Percentiles rank a stretch among this genome's conserved stretches.
Evolutionary conservation across 805 yeast species (phyloP).

Genomic region (Cyberlindnera galapagoensis): DNA sequence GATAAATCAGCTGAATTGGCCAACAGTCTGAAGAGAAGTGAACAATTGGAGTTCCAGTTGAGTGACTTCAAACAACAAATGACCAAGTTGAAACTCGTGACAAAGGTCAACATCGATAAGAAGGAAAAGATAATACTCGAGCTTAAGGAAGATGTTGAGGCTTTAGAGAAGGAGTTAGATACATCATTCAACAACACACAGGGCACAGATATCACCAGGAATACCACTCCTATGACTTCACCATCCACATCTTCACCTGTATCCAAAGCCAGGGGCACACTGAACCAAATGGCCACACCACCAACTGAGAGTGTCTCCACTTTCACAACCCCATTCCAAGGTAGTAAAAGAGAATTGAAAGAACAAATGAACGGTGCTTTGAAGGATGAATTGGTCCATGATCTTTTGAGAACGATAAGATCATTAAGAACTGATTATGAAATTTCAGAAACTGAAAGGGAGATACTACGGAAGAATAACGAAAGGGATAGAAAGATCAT

Average conservation of each 20-base stretch:
- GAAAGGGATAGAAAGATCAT: slow-evolving; percentile 16
- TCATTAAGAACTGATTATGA: slow-evolving; percentile 13
- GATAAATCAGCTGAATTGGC: slow-evolving; percentile 3
- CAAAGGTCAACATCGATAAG: slow-evolving; percentile 10
- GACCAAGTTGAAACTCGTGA: slow-evolving; percentile 9
- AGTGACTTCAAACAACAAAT: slow-evolving; percentile 6
- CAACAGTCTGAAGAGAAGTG: slow-evolving; percentile 1
- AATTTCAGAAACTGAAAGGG: slow-evolving; percentile 9
- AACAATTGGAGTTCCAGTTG: slow-evolving; percentile 9
- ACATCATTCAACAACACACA: neutral
- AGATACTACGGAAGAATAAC: slow-evolving; percentile 2
- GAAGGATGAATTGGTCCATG: slow-evolving; percentile 15
- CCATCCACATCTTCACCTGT: slow-evolving; percentile 2
- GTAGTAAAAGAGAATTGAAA: slow-evolving; percentile 1
- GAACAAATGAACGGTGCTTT: neutral
- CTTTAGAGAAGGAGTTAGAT: slow-evolving; percentile 7
- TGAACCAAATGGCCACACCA: slow-evolving; percentile 1
- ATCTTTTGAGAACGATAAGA: slow-evolving; percentile 18
- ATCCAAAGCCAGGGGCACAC: neutral
- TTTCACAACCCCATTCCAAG: slow-evolving; percentile 1
- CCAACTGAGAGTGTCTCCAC: slow-evolving; percentile 1
- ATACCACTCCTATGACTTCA: slow-evolving; percentile 9
- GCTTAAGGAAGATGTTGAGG: slow-evolving; percentile 8
- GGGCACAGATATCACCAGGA: slow-evolving; percentile 3
- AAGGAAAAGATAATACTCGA: slow-evolving; percentile 10